Base-by-base conservation (phyloP, 352 stramenopile species). In the Pythium insidiosum region DNA sequence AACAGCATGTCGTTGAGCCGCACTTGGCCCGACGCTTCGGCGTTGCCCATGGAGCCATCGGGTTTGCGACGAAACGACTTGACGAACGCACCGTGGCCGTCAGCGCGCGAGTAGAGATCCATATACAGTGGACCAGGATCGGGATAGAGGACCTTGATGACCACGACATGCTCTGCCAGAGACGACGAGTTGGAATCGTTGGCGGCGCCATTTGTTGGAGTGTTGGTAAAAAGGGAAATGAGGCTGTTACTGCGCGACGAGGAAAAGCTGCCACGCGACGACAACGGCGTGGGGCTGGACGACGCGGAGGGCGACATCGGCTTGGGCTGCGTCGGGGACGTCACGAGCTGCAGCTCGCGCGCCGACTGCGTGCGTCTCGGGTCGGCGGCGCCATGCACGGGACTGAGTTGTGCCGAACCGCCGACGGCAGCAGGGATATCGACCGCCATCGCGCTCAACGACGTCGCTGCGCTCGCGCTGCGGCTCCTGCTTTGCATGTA, bases 91-190 rank as follows among this genome's bases (percentile, higher is more conserved):
- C 79, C 79, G 19, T 61, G 73, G 5, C 72, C 72, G n/a, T 87
- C 70, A 0, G 68, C 56, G 31, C 74, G 64, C 4, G 79, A 91
- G 59, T 79, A 86, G 44, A 91, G 61, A 50, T 91, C 79, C 33
- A 91, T 61, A 40, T 68, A 86, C 19, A 91, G 43, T 4, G 79
- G 72, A 0, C 68, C 76, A 0, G 63, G 53, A 0, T 64, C 63
- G 7, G 45, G 33, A 45, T 89, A 89, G 19, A 75, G 46, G 21
- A 91, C 61, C 15, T 66, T 56, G 4, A 81, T 61, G 6, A 47
- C 43, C 9, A 56, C 58, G 0, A 57, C 59, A 6, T 61, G 62
- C 2, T 58, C 47, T n/a, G 38, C 50, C 16, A 53, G 20, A n/a
- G 20, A 34, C 3, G 21, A 53, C 0, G 51, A 43, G 24, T 67